Percentiles rank a stretch among this genome's conserved stretches.
Conservation (phyloP, 2,329 filamentous ascomycete species). For the Epichloe elymi region DNA sequence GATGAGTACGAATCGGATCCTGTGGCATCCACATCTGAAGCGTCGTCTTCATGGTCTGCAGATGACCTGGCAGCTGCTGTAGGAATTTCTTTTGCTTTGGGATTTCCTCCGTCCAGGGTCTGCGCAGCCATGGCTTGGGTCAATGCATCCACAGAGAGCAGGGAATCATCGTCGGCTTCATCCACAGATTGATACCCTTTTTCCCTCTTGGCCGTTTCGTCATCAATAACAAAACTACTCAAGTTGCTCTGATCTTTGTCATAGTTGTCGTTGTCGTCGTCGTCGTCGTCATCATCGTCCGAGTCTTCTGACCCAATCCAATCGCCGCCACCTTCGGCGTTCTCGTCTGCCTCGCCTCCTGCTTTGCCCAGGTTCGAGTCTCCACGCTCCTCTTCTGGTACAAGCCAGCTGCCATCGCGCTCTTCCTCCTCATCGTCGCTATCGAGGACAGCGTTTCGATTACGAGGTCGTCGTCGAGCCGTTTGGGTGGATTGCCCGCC, state of each 20-base stretch:
- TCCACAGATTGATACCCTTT: slow-evolving; percentile 14
- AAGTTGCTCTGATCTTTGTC: slow-evolving; percentile 33
- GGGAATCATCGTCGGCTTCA: slow-evolving; percentile 19
- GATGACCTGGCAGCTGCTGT: slow-evolving; percentile 15
- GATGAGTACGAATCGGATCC: slow-evolving; percentile 26
- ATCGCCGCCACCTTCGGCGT: slow-evolving; percentile 77
- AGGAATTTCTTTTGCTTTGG: slow-evolving; percentile 1
- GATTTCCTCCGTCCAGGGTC: slow-evolving; percentile 17
- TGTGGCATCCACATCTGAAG: slow-evolving; percentile 22
- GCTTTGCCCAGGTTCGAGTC: slow-evolving; percentile 55
- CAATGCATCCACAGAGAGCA: slow-evolving; percentile 22
- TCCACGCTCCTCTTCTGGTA: slow-evolving; percentile 52
- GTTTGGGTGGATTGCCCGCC: slow-evolving; percentile 9
- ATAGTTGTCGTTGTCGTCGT: slow-evolving; percentile 23
- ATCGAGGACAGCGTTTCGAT: slow-evolving; percentile 46
- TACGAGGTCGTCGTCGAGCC: slow-evolving; percentile 25
- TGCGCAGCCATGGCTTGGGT: slow-evolving; percentile 25
- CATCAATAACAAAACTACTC: slow-evolving; percentile 41
- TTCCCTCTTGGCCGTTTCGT: slow-evolving; percentile 28
- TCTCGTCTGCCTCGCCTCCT: slow-evolving; percentile 75
- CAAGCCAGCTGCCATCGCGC: slow-evolving; percentile 67
- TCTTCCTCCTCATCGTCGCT: slow-evolving; percentile 60
- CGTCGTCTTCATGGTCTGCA: slow-evolving; percentile 19
- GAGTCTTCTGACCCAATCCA: slow-evolving; percentile 63
- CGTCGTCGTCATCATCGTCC: slow-evolving; percentile 39